Evolutionary conservation across 345 rosid species (phyloP).

Genomic region (Dipteronia sinensis): DNA sequence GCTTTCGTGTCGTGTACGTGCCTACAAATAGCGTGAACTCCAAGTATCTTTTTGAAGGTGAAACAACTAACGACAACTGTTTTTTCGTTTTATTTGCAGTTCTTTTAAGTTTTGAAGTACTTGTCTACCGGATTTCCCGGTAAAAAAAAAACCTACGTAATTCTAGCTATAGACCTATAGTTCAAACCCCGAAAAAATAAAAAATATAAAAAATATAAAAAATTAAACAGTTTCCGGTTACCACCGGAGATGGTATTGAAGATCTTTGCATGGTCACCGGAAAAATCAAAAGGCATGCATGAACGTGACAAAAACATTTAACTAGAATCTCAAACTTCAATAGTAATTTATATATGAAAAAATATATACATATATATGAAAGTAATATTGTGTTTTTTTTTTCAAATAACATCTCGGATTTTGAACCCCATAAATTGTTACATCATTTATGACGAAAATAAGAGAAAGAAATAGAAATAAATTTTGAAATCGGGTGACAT

Average conservation of each 20-base stretch:
- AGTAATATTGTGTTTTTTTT: too few relatives aligned
- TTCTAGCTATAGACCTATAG: background rate
- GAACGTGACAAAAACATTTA: background rate
- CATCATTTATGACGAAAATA: too few relatives aligned
- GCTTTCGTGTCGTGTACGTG: background rate
- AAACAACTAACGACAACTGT: slow-evolving; percentile 28
- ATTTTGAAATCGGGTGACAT: too few relatives aligned
- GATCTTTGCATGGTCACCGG: slow-evolving; percentile 13
- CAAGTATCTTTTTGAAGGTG: background rate
- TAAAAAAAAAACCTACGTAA: background rate
- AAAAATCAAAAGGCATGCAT: slow-evolving; percentile 15
- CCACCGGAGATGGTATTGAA: background rate
- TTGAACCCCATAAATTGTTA: too few relatives aligned
- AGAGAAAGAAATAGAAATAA: too few relatives aligned
- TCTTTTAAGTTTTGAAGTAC: background rate
- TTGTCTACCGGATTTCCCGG: slow-evolving; percentile 13
- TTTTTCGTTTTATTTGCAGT: slow-evolving; percentile 25
- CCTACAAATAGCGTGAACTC: background rate
- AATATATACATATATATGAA: too few relatives aligned
- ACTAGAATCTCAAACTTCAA: background rate
- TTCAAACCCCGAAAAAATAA: too few relatives aligned
- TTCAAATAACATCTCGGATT: too few relatives aligned
- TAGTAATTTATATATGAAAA: background rate
- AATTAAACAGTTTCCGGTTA: background rate
- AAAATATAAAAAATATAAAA: too few relatives aligned